Percentiles rank a stretch among this genome's conserved stretches.
phyloP scores from a whole-genome alignment of 108 stramenopile species.

The Cylindrotheca closterium region DNA sequence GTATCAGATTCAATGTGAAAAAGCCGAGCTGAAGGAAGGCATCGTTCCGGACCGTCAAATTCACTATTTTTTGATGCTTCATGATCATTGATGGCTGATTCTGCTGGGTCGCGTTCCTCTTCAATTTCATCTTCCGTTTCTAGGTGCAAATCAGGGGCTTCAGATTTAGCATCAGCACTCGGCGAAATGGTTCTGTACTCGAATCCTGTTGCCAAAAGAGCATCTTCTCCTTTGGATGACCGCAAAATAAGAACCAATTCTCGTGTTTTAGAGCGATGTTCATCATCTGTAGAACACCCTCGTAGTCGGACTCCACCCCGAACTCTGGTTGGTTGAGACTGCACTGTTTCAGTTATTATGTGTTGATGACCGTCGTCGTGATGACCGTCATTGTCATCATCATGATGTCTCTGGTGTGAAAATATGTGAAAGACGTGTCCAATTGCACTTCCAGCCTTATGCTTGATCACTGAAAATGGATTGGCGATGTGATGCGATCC shows the following conservation, averaged over 20 bases:
- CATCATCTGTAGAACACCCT: slow-evolving; percentile 30
- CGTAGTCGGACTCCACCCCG: slow-evolving; percentile 28
- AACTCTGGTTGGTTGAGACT: slow-evolving; percentile 9
- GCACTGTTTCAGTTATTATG: background rate
- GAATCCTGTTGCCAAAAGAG: slow-evolving; percentile 53
- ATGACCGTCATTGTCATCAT: background rate
- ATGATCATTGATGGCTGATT: background rate
- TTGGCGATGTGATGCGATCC: slow-evolving; percentile 4
- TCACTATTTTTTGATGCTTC: background rate
- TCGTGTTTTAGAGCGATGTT: slow-evolving; percentile 21
- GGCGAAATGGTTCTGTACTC: slow-evolving; percentile 44
- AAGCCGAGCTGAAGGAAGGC: slow-evolving; percentile 56
- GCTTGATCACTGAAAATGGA: too few species aligned
- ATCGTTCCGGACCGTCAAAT: background rate
- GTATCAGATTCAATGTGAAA: slow-evolving; percentile 56
- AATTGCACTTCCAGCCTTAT: slow-evolving; percentile 1
- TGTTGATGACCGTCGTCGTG: background rate
- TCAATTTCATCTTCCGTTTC: background rate
- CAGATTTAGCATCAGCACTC: background rate
- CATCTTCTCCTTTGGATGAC: slow-evolving; percentile 48
- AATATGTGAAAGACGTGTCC: background rate
- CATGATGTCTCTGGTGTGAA: background rate
- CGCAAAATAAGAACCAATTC: slow-evolving; percentile 13
- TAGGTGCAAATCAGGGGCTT: background rate
- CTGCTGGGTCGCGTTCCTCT: slow-evolving; percentile 11